Evolutionary conservation across 495 filamentous ascomycete genomes (phyloP).

Genomic region (Aspergillus haitiensis): DNA sequence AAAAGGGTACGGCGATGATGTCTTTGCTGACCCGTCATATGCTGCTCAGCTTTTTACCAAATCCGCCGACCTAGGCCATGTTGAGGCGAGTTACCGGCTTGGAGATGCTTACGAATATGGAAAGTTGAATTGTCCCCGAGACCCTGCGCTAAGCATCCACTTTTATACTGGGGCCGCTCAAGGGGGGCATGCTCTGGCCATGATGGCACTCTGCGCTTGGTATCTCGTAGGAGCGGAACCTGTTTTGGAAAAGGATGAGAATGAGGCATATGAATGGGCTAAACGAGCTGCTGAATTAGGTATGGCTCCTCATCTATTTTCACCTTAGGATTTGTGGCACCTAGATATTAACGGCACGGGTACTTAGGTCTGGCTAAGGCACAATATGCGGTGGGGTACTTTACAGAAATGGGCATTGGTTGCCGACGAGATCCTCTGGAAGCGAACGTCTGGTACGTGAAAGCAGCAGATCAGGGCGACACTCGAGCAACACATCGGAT

Average conservation of each 20-base stretch:
- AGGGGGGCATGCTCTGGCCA: conserved; percentile 77
- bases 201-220: conserved; percentile 99
- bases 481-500: conserved; percentile 83
- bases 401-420: conserved; percentile 97
- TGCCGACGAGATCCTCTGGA: conserved; percentile 89
- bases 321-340: neutral
- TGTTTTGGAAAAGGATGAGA: conserved; percentile 89
- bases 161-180: conserved; percentile 95
- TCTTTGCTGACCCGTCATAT: conserved; percentile 87
- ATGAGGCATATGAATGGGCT: conserved; percentile 97
- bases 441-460: conserved; percentile 98
- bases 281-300: conserved; percentile 78
- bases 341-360: conserved; percentile 16
- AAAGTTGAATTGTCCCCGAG: conserved; percentile 77
- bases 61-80: conserved; percentile 86
- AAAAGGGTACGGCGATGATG: conserved; percentile 83
- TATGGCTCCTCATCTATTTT: conserved; percentile 43
- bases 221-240: conserved; percentile 96
- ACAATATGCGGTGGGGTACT: conserved; percentile 93
- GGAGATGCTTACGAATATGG: conserved; percentile 98
- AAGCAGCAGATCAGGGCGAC: conserved; percentile 90
- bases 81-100: conserved; percentile 79
- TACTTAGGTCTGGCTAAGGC: conserved; percentile 80
- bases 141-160: conserved; percentile 92
- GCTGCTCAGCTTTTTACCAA: conserved; percentile 94